Percentiles rank a stretch among this genome's conserved stretches.
These are phyloP conservation scores for Tetracladium maxilliforme DNA, from an alignment of 2,329 filamentous ascomycete species.

Conservation along the genomic window DNA sequence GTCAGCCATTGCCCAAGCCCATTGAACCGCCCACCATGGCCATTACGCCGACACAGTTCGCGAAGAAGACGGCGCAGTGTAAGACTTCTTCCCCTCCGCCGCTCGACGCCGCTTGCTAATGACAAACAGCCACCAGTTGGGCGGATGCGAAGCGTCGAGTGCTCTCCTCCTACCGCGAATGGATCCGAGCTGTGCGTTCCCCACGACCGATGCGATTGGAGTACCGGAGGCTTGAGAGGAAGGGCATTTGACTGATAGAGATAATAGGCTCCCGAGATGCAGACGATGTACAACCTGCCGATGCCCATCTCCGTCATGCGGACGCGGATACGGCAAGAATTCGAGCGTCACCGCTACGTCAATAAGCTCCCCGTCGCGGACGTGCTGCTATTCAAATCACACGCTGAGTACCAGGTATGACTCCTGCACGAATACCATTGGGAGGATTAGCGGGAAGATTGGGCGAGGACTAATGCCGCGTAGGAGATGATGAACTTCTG, in stretches of 20 bases:
- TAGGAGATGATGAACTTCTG: slow-evolving; percentile 99
- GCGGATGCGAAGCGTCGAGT: slow-evolving; percentile 77
- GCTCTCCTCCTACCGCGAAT: slow-evolving; percentile 80
- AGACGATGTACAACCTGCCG: slow-evolving; percentile 90
- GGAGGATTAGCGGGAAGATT: slow-evolving; percentile 1
- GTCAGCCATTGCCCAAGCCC: too few species aligned
- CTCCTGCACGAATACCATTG: slow-evolving; percentile 2
- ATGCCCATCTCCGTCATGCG: slow-evolving; percentile 77
- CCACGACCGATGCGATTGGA: slow-evolving; percentile 1
- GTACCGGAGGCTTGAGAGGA: slow-evolving; percentile 1
- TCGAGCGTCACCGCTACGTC: slow-evolving; percentile 88
- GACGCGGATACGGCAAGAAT: slow-evolving; percentile 91
- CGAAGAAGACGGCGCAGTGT: slow-evolving; percentile 68
- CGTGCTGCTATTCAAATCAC: slow-evolving; percentile 78
- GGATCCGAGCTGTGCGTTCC: slow-evolving; percentile 80
- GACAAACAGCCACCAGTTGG: slow-evolving; percentile 66
- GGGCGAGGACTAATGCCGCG: slow-evolving; percentile 1
- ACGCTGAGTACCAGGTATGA: slow-evolving; percentile 82
- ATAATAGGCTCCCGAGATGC: slow-evolving; percentile 79
- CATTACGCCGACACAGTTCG: slow-evolving; percentile 88
- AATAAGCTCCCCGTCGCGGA: slow-evolving; percentile 81
- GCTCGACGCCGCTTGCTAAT: slow-evolving; percentile 21
- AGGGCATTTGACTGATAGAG: slow-evolving; percentile 5
- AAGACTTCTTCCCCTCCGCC: slow-evolving; percentile 19
- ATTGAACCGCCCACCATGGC: too few species aligned